These are phyloP conservation scores for Microbotryomycetes sp. DNA, from an alignment of 1,284 basidiomycete genomes.

Conservation along the genomic window DNA sequence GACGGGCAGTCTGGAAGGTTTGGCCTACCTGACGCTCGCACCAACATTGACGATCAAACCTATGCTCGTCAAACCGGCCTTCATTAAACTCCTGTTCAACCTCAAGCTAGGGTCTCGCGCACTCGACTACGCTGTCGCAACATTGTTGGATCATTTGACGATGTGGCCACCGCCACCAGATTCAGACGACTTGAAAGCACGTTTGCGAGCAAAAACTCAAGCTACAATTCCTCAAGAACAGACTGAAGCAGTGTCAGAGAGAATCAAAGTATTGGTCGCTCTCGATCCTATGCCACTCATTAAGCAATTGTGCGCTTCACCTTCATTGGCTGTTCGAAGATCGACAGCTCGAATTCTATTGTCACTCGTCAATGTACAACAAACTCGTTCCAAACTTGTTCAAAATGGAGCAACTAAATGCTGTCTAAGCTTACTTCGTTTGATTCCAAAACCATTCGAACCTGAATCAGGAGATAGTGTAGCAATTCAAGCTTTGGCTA, in stretches of 20 bases:
- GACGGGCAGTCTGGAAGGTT: conserved; percentile 55
- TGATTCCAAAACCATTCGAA: conserved; percentile 7
- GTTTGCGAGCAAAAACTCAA: conserved; percentile 23
- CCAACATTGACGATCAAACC: conserved; percentile 52
- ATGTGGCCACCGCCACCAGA: conserved; percentile 60
- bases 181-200: conserved; percentile 42
- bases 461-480: conserved; percentile 50
- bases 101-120: conserved; percentile 46
- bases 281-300: conserved; percentile 61
- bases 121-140: conserved; percentile 66
- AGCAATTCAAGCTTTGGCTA: conserved; percentile 81
- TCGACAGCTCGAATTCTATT: conserved; percentile 54
- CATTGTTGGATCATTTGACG: conserved; percentile 67
- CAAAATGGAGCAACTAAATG: conserved; percentile 76
- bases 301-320: conserved; percentile 53
- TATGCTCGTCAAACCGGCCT: conserved; percentile 51
- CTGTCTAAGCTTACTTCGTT: conserved; percentile 57
- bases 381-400: conserved; percentile 68
- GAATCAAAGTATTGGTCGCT: not conserved
- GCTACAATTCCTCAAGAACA: conserved; percentile 43
- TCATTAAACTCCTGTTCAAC: conserved; percentile 36
- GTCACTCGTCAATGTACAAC: conserved; percentile 66
- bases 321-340: conserved; percentile 41
- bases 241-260: conserved; percentile 45
- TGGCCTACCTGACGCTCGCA: conserved; percentile 69